Conservation (phyloP, 306 rosid genomes). For the Dryas drummondii region DNA sequence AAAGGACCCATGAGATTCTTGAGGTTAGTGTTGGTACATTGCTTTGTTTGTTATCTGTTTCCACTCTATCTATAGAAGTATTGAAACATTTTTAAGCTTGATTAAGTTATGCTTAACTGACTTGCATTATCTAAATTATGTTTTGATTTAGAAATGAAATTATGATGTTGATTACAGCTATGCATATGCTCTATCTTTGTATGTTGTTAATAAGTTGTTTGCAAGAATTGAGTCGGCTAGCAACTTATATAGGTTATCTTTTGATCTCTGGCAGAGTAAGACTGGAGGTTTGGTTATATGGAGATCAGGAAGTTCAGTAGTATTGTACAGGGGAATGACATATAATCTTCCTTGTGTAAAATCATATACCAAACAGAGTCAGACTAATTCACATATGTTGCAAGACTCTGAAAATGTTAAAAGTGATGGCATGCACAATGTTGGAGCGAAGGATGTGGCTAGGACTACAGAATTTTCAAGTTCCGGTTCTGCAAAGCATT, state of each 20-base stretch:
- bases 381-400: slow-evolving; percentile 20
- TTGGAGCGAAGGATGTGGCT: slow-evolving; percentile 26
- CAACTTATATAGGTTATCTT: slow-evolving; percentile 25
- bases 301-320: slow-evolving; percentile 87
- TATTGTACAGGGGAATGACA: slow-evolving; percentile 75
- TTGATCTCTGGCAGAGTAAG: slow-evolving; percentile 51
- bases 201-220: not conserved
- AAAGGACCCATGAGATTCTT: slow-evolving; percentile 62
- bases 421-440: slow-evolving; percentile 18
- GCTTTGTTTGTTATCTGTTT: not conserved
- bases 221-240: slow-evolving; percentile 13
- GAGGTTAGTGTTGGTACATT: slow-evolving; percentile 46
- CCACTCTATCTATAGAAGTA: not conserved
- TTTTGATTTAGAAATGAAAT: slow-evolving; percentile 2
- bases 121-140: not conserved
- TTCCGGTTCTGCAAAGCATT: slow-evolving; percentile 37
- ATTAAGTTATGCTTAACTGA: slow-evolving; percentile 2
- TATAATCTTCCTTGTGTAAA: slow-evolving; percentile 79
- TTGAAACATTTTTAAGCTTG: not conserved
- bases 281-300: slow-evolving; percentile 88
- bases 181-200: not conserved
- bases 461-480: slow-evolving; percentile 30
- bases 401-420: slow-evolving; percentile 24
- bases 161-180: slow-evolving; percentile 4
- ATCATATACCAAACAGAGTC: slow-evolving; percentile 35